Evolutionary conservation across 352 stramenopile species (phyloP).

Genomic region (Blastocystis sp.): DNA sequence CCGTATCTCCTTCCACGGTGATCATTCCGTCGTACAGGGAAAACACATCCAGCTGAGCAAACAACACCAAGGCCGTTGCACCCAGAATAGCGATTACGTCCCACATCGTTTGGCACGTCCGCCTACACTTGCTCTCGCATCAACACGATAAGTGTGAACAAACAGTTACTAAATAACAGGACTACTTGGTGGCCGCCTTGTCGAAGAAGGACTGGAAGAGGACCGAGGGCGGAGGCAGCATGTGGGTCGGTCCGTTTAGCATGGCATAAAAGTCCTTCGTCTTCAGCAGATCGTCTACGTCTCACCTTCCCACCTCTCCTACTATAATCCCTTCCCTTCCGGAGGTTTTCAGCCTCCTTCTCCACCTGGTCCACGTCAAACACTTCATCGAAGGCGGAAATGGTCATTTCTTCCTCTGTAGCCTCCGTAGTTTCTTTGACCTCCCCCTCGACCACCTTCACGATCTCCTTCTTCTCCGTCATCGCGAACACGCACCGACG

Average conservation of each 20-base stretch:
- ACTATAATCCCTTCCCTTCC: not conserved
- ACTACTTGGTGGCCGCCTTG: not conserved
- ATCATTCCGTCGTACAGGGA: not conserved
- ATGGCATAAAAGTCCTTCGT: constrained; percentile 33
- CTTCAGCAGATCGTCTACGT: constrained; percentile 8
- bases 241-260: constrained; percentile 18
- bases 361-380: constrained; percentile 27
- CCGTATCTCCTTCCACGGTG: not conserved
- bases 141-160: not conserved
- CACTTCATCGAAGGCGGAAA: constrained; percentile 25
- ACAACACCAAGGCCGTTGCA: not conserved
- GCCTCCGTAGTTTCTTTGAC: not conserved
- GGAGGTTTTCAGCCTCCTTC: not conserved
- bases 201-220: constrained; percentile 51
- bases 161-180: constrained; percentile 23
- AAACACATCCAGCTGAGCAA: constrained; percentile 8
- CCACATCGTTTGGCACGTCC: not conserved
- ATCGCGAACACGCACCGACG: not conserved
- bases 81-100: not conserved
- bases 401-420: not conserved
- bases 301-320: not conserved
- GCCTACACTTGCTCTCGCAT: not conserved
- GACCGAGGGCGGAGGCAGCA: not conserved
- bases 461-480: not conserved
- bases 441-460: constrained; percentile 12